Percentiles rank a stretch among this genome's conserved stretches.
Evolutionary conservation across 129 eudicot genomes (phyloP).

Genomic region (Flaveria ramosissima): DNA sequence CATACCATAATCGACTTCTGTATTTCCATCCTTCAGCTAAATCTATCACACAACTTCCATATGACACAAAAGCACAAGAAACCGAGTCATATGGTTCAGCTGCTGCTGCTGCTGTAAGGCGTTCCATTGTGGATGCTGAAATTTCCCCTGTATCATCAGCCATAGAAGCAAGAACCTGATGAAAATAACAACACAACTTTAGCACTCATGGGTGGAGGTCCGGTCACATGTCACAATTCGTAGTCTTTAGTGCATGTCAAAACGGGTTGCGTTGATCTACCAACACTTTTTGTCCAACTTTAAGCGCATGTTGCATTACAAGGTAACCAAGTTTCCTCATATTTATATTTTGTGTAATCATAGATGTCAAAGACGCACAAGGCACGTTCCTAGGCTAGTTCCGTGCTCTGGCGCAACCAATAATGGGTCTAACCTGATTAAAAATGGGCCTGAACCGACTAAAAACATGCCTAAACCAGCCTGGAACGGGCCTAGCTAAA

Average conservation of each 20-base stretch:
- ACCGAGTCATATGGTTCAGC: constrained; percentile 93
- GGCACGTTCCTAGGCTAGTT: not conserved
- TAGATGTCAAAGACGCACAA: not conserved
- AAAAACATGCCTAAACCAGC: not conserved
- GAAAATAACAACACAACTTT: constrained; percentile 20
- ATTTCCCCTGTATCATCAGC: constrained; percentile 72
- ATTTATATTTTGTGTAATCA: not conserved
- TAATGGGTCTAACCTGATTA: not conserved
- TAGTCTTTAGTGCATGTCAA: not conserved
- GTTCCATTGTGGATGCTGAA: constrained; percentile 71
- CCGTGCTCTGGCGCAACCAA: no score
- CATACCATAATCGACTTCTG: constrained; percentile 88
- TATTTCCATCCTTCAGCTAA: constrained; percentile 90
- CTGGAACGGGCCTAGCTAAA: not conserved
- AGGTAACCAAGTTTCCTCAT: not conserved
- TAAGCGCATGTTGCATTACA: not conserved
- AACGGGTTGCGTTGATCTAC: not conserved
- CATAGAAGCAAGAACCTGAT: constrained; percentile 72
- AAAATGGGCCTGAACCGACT: not conserved
- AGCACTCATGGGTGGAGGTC: constrained; percentile 20
- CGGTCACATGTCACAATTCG: not conserved
- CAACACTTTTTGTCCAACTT: not conserved
- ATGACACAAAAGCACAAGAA: constrained; percentile 88
- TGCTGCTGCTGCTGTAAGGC: constrained; percentile 83
- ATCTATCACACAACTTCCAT: constrained; percentile 80